Conservation (phyloP, 176 grass and related monocot genomes). For the Chrysopogon serrulatus region DNA sequence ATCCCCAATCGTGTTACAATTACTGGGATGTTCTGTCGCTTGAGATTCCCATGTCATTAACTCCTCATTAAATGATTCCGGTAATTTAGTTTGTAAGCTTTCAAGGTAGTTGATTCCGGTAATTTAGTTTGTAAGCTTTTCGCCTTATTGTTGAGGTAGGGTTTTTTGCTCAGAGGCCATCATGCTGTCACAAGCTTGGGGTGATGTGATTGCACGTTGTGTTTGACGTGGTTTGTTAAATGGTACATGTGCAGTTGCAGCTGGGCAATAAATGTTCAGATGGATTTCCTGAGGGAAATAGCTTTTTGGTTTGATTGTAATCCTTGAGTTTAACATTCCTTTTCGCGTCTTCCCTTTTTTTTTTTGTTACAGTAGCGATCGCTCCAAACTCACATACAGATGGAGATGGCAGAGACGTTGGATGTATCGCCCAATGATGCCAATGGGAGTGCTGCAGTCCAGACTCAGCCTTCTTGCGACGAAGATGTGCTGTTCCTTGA, state of each 20-base stretch:
- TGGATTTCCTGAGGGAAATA: background rate
- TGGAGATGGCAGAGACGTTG: conserved; percentile 26
- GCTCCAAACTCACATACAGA: background rate
- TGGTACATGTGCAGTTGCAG: background rate
- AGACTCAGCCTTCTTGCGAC: conserved; percentile 3
- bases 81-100: too few relatives aligned
- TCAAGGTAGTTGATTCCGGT: background rate
- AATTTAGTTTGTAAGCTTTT: background rate
- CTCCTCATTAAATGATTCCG: background rate
- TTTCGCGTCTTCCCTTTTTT: background rate
- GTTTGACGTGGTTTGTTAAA: background rate
- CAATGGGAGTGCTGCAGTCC: conserved; percentile 2
- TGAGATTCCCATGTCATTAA: background rate
- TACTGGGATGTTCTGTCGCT: conserved; percentile 12
- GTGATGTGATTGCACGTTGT: background rate
- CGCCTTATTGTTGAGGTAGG: background rate
- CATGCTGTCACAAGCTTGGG: background rate
- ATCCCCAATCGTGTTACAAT: background rate
- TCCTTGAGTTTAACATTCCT: background rate
- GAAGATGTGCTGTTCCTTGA: conserved; percentile 36
- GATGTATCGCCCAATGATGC: background rate
- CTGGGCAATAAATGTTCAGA: background rate
- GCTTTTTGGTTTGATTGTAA: background rate
- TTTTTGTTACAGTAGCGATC: background rate
- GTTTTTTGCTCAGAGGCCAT: background rate